Evolutionary conservation across 2,329 filamentous ascomycete species (phyloP).

Genomic region (Colletotrichum acutatum): DNA sequence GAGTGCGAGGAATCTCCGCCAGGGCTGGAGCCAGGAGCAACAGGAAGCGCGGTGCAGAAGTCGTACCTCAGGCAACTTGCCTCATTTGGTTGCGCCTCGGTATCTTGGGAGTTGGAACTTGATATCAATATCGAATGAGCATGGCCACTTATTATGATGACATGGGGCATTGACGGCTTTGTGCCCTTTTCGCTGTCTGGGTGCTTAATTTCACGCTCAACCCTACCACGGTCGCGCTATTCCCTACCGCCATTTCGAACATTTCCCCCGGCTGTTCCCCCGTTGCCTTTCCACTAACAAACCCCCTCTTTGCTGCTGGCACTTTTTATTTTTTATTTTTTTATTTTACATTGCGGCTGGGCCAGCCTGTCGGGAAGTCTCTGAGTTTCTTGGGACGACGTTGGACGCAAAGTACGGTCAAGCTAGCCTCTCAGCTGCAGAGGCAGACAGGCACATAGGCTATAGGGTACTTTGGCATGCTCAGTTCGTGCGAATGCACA

Average conservation of each 20-base stretch:
- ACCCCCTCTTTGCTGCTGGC: background rate
- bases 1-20: background rate
- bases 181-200: background rate
- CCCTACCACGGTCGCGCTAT: background rate
- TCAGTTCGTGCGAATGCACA: background rate
- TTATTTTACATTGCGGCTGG: background rate
- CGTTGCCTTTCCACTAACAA: background rate
- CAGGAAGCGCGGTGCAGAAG: background rate
- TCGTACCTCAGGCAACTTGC: conserved; percentile 17
- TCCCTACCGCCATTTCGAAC: background rate
- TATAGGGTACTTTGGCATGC: background rate
- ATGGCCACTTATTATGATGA: conserved; percentile 28
- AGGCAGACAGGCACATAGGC: background rate
- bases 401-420: background rate
- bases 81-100: conserved; percentile 10
- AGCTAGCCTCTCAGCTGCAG: background rate
- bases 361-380: background rate
- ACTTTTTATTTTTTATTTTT: background rate
- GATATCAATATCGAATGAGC: conserved; percentile 28
- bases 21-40: background rate
- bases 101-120: conserved; percentile 10
- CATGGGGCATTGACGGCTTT: conserved; percentile 11
- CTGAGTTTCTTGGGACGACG: background rate
- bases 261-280: background rate
- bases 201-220: background rate